phyloP scores from a whole-genome alignment of 2,329 filamentous ascomycete species.

The Colletotrichum sp. region DNA sequence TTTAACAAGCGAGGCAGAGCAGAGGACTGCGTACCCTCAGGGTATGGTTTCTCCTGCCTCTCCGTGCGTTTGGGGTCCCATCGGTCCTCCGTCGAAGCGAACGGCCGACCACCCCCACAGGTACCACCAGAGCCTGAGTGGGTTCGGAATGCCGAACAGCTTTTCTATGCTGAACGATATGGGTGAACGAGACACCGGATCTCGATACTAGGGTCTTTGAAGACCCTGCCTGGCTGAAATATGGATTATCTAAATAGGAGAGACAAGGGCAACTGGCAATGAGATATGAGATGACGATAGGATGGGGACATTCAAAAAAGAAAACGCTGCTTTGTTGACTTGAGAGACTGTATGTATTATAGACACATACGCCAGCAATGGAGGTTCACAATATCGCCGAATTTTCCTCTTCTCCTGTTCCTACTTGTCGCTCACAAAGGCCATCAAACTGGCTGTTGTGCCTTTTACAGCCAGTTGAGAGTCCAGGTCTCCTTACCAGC shows the following conservation, averaged over 20 bases:
- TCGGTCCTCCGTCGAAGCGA: constrained; percentile 30
- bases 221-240: neutral
- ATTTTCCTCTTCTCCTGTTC: too few species aligned
- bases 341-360: constrained; percentile 17
- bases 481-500: constrained; percentile 66
- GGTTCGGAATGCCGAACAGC: neutral
- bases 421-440: neutral
- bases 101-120: neutral
- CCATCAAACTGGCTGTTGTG: neutral
- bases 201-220: neutral
- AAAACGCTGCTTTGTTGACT: neutral
- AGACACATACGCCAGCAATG: constrained; percentile 9
- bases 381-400: neutral
- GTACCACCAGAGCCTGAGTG: neutral
- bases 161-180: neutral
- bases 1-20: neutral
- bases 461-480: constrained; percentile 45
- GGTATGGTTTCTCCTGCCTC: constrained; percentile 7
- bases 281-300: constrained; percentile 13
- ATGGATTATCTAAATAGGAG: neutral
- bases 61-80: constrained; percentile 32
- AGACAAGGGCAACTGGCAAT: neutral
- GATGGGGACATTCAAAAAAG: neutral
- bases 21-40: neutral
- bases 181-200: neutral